Conservation (phyloP, 805 yeast genomes). For the Kodamaea leandrae region DNA sequence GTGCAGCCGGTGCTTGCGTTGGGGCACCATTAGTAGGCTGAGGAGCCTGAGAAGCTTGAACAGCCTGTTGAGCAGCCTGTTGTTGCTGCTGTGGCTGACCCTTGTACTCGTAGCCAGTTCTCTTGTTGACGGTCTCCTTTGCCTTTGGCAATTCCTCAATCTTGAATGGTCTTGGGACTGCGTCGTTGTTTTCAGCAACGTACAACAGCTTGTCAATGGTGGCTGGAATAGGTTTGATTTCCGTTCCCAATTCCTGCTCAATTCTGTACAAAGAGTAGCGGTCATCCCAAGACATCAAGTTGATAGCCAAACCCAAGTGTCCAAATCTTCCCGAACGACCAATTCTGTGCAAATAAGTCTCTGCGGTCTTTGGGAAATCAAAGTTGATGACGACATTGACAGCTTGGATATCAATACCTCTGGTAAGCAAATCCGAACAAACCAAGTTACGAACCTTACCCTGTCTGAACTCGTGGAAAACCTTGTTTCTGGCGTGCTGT, state of each 20-base stretch:
- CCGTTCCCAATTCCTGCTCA: slow-evolving; percentile 96
- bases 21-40: slow-evolving; percentile 6
- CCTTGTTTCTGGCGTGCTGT: slow-evolving; percentile 94
- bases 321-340: slow-evolving; percentile 99
- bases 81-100: slow-evolving; percentile 39
- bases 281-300: slow-evolving; percentile 95
- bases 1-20: slow-evolving; percentile 10
- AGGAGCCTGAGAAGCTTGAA: slow-evolving; percentile 2
- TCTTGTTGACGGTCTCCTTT: slow-evolving; percentile 30
- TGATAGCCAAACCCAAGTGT: slow-evolving; percentile 95
- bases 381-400: slow-evolving; percentile 97
- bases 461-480: slow-evolving; percentile 97
- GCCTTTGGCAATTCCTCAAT: slow-evolving; percentile 57
- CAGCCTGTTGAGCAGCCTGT: slow-evolving; percentile 5
- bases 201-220: slow-evolving; percentile 84
- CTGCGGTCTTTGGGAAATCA: slow-evolving; percentile 98
- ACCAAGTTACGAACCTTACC: slow-evolving; percentile 97
- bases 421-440: slow-evolving; percentile 91
- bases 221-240: slow-evolving; percentile 95
- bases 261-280: slow-evolving; percentile 89
- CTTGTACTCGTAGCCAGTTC: slow-evolving; percentile 42
- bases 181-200: slow-evolving; percentile 73
- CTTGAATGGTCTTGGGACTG: slow-evolving; percentile 88
- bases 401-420: slow-evolving; percentile 99
- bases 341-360: slow-evolving; percentile 95